Conservation (phyloP, 2,329 filamentous ascomycete species). For the Colletotrichum nymphaeae region DNA sequence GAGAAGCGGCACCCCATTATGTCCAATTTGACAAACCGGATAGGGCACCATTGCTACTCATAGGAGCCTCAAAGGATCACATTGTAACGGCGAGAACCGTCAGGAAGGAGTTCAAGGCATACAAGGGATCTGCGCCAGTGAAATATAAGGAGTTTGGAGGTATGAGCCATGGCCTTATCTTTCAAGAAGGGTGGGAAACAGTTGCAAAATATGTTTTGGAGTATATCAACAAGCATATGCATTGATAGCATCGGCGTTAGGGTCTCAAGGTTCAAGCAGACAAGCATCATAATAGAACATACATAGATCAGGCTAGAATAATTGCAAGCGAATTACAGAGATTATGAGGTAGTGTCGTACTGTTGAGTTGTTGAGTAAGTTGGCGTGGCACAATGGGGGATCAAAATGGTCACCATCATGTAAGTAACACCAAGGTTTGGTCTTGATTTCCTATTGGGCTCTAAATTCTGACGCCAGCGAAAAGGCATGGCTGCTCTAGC, state of each 20-base stretch:
- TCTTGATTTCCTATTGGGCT: no score
- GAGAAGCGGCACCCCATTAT: constrained; percentile 22
- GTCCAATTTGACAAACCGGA: constrained; percentile 33
- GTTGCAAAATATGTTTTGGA: constrained; percentile 25
- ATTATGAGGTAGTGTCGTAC: no score
- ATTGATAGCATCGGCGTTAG: background rate
- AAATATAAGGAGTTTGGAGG: constrained; percentile 38
- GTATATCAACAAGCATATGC: constrained; percentile 9
- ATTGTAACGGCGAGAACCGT: constrained; percentile 37
- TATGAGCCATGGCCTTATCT: constrained; percentile 37
- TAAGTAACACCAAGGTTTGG: no score
- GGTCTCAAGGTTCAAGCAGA: background rate
- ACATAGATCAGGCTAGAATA: background rate
- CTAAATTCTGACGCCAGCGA: no score
- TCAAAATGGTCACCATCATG: no score
- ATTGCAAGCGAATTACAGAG: background rate
- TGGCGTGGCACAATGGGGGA: fast-evolving
- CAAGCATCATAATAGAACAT: background rate
- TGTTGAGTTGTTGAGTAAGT: no score
- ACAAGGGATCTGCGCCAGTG: constrained; percentile 33
- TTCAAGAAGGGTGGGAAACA: constrained; percentile 37
- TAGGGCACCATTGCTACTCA: constrained; percentile 33
- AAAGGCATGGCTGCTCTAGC: no score
- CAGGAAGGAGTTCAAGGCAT: constrained; percentile 35
- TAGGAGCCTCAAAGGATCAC: constrained; percentile 38